These are phyloP conservation scores for Lasiosphaeris hirsuta DNA, from an alignment of 495 filamentous ascomycete genomes.

Conservation along the genomic window DNA sequence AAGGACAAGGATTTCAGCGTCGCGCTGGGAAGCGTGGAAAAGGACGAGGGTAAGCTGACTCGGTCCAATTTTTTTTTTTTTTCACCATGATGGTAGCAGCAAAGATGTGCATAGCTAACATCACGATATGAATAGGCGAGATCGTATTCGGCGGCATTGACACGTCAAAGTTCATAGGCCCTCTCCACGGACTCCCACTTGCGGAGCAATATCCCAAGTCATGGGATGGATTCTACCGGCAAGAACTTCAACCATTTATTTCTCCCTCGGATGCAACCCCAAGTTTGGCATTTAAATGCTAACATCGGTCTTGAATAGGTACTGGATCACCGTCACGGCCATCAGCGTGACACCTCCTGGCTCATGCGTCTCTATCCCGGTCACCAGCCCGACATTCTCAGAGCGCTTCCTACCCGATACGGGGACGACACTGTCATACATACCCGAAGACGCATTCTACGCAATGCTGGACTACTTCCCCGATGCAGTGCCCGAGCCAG, in stretches of 20 bases:
- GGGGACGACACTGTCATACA: slow-evolving; percentile 73
- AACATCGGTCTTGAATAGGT: slow-evolving; percentile 9
- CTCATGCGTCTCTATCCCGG: slow-evolving; percentile 36
- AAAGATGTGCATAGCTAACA: no score
- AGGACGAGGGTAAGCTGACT: slow-evolving; percentile 7
- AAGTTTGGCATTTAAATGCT: background rate
- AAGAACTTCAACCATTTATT: background rate
- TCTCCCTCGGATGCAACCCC: background rate
- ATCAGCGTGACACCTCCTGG: slow-evolving; percentile 46
- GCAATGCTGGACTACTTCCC: slow-evolving; percentile 56
- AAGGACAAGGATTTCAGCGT: slow-evolving; percentile 70
- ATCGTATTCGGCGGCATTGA: slow-evolving; percentile 89
- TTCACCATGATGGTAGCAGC: no score
- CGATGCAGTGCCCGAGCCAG: slow-evolving; percentile 48
- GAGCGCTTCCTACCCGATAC: slow-evolving; percentile 72
- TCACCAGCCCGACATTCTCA: slow-evolving; percentile 37
- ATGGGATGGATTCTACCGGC: slow-evolving; percentile 25
- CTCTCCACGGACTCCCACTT: slow-evolving; percentile 47
- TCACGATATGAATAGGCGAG: slow-evolving; percentile 63
- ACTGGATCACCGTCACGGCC: slow-evolving; percentile 41
- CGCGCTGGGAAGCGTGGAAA: slow-evolving; percentile 43
- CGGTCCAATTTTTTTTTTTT: no score
- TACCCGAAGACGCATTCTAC: slow-evolving; percentile 58
- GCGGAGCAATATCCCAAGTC: slow-evolving; percentile 1
- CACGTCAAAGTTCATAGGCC: slow-evolving; percentile 70